A percentile compares a stretch with the other conserved stretches of the same genome.
Conservation (phyloP, 2,329 filamentous ascomycete species). For the Gyromitra esculenta region DNA sequence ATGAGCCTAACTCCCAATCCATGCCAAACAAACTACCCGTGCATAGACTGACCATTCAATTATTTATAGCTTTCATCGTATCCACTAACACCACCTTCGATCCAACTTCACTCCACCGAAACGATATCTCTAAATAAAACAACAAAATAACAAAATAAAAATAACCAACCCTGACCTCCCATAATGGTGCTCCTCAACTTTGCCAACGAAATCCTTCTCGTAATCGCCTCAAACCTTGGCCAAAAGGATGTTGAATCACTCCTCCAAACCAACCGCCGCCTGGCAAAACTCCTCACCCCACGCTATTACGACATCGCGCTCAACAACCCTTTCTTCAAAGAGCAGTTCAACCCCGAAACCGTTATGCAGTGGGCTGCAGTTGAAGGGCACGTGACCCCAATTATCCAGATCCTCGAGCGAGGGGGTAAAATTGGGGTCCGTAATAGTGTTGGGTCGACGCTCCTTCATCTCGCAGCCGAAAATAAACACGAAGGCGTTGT, state of each 20-base stretch:
- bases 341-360: slow-evolving; percentile 31
- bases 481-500: slow-evolving; percentile 26
- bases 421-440: slow-evolving; percentile 27
- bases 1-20: not conserved
- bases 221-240: slow-evolving; percentile 20
- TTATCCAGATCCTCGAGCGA: slow-evolving; percentile 18
- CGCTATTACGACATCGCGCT: slow-evolving; percentile 42
- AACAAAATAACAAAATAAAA: not conserved
- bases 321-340: slow-evolving; percentile 13
- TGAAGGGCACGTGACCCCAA: slow-evolving; percentile 37
- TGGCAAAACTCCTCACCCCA: slow-evolving; percentile 31
- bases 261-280: slow-evolving; percentile 42
- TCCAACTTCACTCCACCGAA: not conserved
- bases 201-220: slow-evolving; percentile 10
- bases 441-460: slow-evolving; percentile 12
- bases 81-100: not conserved
- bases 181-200: slow-evolving; percentile 53
- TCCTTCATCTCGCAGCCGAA: slow-evolving; percentile 39
- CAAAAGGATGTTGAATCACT: slow-evolving; percentile 34
- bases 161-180: not conserved
- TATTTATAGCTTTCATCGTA: slow-evolving; percentile 11
- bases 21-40: not conserved
- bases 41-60: slow-evolving; percentile 5
- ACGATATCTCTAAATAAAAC: not conserved
- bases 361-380: slow-evolving; percentile 40